Evolutionary conservation across 148 eudicot genomes (phyloP).

Genomic region (Tetragonia tetragonoides): DNA sequence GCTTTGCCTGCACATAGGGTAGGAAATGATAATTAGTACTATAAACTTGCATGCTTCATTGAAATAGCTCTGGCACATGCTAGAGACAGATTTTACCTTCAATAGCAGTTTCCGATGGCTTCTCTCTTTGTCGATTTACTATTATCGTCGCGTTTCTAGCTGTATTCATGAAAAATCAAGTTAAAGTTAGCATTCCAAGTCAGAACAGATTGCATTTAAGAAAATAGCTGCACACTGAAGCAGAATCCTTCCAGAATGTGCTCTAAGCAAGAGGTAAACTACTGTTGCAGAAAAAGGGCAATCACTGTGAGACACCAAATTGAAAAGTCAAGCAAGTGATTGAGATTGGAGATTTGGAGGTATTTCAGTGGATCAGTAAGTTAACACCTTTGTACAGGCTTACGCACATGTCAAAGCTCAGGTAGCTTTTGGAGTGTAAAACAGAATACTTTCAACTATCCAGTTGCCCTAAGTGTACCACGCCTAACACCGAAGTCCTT

Average conservation of each 20-base stretch:
- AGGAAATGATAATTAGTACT: too few species aligned
- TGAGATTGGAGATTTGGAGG: not conserved
- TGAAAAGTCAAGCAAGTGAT: not conserved
- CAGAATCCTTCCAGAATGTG: too few species aligned
- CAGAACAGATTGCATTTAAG: not conserved
- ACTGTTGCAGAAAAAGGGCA: not conserved
- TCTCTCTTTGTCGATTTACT: slow-evolving; percentile 13
- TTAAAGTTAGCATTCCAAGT: not conserved
- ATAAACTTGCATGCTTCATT: not conserved
- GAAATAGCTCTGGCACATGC: not conserved
- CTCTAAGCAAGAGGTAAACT: too few species aligned
- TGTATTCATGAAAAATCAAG: slow-evolving; percentile 10
- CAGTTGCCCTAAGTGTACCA: too few species aligned
- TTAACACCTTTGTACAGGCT: too few species aligned
- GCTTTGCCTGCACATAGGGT: slow-evolving; percentile 23
- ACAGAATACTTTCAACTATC: too few species aligned
- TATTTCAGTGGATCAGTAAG: too few species aligned
- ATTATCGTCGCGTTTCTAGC: slow-evolving; percentile 23
- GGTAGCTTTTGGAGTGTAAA: too few species aligned
- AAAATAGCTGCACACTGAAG: not conserved
- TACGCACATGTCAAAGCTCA: too few species aligned
- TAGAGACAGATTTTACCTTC: slow-evolving; percentile 23
- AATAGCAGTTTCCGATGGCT: slow-evolving; percentile 6
- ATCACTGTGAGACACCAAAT: not conserved
- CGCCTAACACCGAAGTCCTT: too few species aligned